Conservation (phyloP, 2,329 filamentous ascomycete species). For the Aspergillus ochraceoroseus region DNA sequence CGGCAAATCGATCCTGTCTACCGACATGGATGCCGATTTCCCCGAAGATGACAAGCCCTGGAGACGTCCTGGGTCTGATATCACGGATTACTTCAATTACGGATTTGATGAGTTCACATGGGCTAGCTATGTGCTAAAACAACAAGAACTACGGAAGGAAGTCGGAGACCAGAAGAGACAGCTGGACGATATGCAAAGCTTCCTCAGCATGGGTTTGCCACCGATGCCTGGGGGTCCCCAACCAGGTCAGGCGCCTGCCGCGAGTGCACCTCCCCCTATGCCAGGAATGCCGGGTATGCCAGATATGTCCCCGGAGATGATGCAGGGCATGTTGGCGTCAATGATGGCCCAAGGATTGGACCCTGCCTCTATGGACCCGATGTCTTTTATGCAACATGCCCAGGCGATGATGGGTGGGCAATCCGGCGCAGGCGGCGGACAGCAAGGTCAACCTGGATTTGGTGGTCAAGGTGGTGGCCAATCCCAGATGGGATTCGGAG, state of each 20-base stretch:
- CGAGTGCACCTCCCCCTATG: constrained; percentile 33
- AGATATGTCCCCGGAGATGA: constrained; percentile 52
- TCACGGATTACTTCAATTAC: constrained; percentile 98
- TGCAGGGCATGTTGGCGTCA: constrained; percentile 55
- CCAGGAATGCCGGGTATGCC: constrained; percentile 44
- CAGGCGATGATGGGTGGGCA: constrained; percentile 48
- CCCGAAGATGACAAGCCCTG: constrained; percentile 85
- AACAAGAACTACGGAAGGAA: constrained; percentile 71
- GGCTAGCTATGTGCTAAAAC: constrained; percentile 88
- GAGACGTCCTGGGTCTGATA: constrained; percentile 88
- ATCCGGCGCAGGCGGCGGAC: constrained; percentile 37
- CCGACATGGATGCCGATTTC: constrained; percentile 69
- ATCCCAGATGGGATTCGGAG: constrained; percentile 42
- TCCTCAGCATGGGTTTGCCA: constrained; percentile 51
- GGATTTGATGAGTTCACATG: constrained; percentile 98
- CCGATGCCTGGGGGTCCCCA: constrained; percentile 39
- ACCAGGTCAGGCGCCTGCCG: constrained; percentile 26
- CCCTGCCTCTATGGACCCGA: constrained; percentile 51
- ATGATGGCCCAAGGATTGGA: constrained; percentile 54
- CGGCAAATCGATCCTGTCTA: constrained; percentile 75
- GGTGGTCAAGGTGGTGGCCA: constrained; percentile 37
- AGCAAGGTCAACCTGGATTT: constrained; percentile 35
- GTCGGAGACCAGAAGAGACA: constrained; percentile 74
- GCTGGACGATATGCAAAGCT: constrained; percentile 57
- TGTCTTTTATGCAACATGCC: constrained; percentile 52